phyloP scores from a whole-genome alignment of 1,139 yeast species.

The Wickerhamomyces sp. region DNA sequence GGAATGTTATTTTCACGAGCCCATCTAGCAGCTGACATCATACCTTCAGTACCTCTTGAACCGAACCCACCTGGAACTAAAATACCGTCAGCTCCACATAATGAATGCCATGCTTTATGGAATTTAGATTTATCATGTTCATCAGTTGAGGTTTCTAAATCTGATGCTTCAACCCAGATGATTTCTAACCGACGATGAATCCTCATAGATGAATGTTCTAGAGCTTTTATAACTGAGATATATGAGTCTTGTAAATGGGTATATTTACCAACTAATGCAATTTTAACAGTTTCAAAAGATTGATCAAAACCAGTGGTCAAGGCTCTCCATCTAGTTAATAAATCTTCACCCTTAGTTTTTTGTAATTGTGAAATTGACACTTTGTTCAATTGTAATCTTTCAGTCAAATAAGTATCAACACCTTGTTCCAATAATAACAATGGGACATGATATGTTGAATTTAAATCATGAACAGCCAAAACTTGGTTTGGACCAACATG shows the following conservation, averaged over 20 bases:
- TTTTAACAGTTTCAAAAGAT: conserved; percentile 81
- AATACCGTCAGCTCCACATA: conserved; percentile 95
- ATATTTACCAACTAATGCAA: conserved; percentile 96
- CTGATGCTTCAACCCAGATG: conserved; percentile 94
- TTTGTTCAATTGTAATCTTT: conserved; percentile 60
- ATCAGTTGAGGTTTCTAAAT: conserved; percentile 73
- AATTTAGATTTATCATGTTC: conserved; percentile 63
- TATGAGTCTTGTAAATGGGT: conserved; percentile 94
- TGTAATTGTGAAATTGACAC: conserved; percentile 50
- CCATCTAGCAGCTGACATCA: conserved; percentile 95
- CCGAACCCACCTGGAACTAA: conserved; percentile 99
- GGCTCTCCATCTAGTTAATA: conserved; percentile 74
- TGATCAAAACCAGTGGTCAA: conserved; percentile 76
- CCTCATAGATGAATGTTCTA: conserved; percentile 93
- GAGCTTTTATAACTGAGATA: conserved; percentile 88
- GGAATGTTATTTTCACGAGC: conserved; percentile 95
- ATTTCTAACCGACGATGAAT: conserved; percentile 80
- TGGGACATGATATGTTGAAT: conserved; percentile 97
- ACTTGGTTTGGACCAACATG: conserved; percentile 98
- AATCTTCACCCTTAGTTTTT: conserved; percentile 54
- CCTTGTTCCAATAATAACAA: conserved; percentile 82
- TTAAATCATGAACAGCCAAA: conserved; percentile 93
- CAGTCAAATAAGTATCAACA: conserved; percentile 67
- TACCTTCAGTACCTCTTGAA: conserved; percentile 94
- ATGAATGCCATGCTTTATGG: conserved; percentile 93